These are phyloP conservation scores for Pseudogymnoascus sp. DNA, from an alignment of 2,329 filamentous ascomycete species.

Conservation along the genomic window DNA sequence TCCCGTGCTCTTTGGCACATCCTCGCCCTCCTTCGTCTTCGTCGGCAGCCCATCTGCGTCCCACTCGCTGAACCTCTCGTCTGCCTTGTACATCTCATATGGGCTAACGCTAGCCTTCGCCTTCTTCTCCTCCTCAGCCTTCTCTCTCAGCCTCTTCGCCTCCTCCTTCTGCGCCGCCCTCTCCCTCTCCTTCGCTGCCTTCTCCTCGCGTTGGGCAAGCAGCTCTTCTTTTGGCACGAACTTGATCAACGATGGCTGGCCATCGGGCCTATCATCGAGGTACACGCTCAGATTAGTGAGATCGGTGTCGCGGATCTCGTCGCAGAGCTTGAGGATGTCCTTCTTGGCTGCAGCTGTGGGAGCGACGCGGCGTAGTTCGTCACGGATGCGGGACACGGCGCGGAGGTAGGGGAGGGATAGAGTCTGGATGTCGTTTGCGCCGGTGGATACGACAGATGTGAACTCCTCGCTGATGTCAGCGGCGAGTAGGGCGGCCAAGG, in stretches of 20 bases:
- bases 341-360: conserved; percentile 51
- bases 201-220: conserved; percentile 52
- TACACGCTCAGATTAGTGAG: conserved; percentile 80
- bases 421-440: conserved; percentile 45
- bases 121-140: conserved; percentile 45
- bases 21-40: conserved; percentile 68
- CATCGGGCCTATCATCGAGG: conserved; percentile 70
- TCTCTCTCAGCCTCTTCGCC: conserved; percentile 39
- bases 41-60: conserved; percentile 76
- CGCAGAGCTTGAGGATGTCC: conserved; percentile 68
- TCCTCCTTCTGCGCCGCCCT: conserved; percentile 52
- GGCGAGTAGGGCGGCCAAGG: conserved; percentile 37
- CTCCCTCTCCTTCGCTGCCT: conserved; percentile 54
- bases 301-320: conserved; percentile 71
- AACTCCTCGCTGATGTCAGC: conserved; percentile 42
- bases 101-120: conserved; percentile 52
- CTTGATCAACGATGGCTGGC: conserved; percentile 65
- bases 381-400: conserved; percentile 49
- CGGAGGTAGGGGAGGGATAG: conserved; percentile 50
- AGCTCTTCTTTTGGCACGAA: conserved; percentile 52
- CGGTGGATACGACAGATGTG: conserved; percentile 36
- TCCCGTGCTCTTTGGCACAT: conserved; percentile 68
- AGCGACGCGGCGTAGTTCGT: conserved; percentile 53
- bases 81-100: conserved; percentile 48
- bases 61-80: conserved; percentile 64